Base-by-base conservation (phyloP, 2,329 filamentous ascomycete genomes). In the Dichotomopilus funicola region DNA sequence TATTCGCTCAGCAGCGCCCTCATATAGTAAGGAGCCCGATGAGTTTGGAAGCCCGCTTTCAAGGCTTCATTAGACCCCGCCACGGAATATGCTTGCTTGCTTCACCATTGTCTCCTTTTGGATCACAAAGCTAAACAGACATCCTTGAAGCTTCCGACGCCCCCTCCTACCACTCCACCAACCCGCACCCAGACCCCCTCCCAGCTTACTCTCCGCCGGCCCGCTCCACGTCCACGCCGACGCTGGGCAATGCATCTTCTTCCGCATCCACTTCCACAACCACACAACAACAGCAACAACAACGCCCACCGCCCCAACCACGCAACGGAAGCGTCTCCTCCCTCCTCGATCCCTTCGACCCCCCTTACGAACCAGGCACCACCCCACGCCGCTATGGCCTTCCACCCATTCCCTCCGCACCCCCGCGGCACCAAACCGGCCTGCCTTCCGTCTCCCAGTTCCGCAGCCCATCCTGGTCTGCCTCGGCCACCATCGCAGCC, bases 1-100 rank as follows among this genome's bases (percentile, higher is more conserved):
- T 8, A 79, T 88, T 59, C 81, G 75, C 62, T 87, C 84, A 13
- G 78, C 78, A 6, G 83, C 84, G n/a, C 85, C 85, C 42, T 87
- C 85, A 8, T 87, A 87, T 67, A 74, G 80, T 83, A 63, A 75
- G 79, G 72, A 33, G 12, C 8, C n/a, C 4, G 33, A 13, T 27
- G 2, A 31, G 10, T 11, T 27, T 27, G 19, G 43, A 45, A 45
- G 43, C 43, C 13, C 38, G 19, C 5, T 45, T 11, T 31, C 27
- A 19, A 31, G 33, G 43, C 43, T 45, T 45, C 43, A 27, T 12
- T 9, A 19, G 34, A 34, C n/a, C 11, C 19, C 43, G 19, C 31
- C 43, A 9, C n/a, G 4, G 8, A 27, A 27, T 27, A 27, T 27
- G 19, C 19, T 27, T 27, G 19, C 19, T 27, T 27, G 19, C 19